Conservation (phyloP, 495 filamentous ascomycete genomes). For the Aspergillus nanangensis region DNA sequence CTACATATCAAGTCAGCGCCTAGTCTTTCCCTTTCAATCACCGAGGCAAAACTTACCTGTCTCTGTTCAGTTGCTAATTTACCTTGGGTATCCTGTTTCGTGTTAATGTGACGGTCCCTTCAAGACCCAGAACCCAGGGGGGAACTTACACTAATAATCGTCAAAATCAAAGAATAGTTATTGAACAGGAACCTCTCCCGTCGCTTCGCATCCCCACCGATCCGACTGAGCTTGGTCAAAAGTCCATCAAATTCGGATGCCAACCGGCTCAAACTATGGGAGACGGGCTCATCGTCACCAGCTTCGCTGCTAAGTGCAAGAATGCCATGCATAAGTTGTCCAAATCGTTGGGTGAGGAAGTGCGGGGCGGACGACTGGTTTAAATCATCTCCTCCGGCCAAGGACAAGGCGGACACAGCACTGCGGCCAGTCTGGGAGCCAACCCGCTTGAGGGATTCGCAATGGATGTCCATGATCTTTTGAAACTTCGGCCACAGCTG, state of each 20-base stretch:
- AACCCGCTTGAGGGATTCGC: constrained; percentile 69
- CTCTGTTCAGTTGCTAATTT: constrained; percentile 74
- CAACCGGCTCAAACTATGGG: constrained; percentile 69
- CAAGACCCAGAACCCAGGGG: too few relatives aligned
- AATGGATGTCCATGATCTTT: constrained; percentile 86
- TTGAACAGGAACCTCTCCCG: constrained; percentile 86
- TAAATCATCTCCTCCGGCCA: constrained; percentile 50
- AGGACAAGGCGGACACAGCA: constrained; percentile 49
- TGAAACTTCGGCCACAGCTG: constrained; percentile 95
- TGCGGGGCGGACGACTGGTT: constrained; percentile 84
- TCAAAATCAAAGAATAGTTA: constrained; percentile 87
- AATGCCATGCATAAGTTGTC: constrained; percentile 81
- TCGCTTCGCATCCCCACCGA: constrained; percentile 70
- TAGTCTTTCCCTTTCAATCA: too few relatives aligned
- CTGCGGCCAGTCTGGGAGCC: constrained; percentile 48
- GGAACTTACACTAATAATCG: constrained; percentile 68
- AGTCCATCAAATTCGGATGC: constrained; percentile 75
- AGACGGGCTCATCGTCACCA: constrained; percentile 89
- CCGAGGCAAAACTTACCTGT: constrained; percentile 29
- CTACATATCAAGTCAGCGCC: constrained; percentile 21
- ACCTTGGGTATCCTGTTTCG: constrained; percentile 60
- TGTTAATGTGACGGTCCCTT: constrained; percentile 15
- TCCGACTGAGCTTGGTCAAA: constrained; percentile 61
- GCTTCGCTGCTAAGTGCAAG: constrained; percentile 77
- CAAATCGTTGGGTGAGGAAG: constrained; percentile 86